Percentiles rank a stretch among this genome's conserved stretches.
These are phyloP conservation scores for Pseudocercospora musae DNA, from an alignment of 2,329 filamentous ascomycete genomes.

Conservation along the genomic window DNA sequence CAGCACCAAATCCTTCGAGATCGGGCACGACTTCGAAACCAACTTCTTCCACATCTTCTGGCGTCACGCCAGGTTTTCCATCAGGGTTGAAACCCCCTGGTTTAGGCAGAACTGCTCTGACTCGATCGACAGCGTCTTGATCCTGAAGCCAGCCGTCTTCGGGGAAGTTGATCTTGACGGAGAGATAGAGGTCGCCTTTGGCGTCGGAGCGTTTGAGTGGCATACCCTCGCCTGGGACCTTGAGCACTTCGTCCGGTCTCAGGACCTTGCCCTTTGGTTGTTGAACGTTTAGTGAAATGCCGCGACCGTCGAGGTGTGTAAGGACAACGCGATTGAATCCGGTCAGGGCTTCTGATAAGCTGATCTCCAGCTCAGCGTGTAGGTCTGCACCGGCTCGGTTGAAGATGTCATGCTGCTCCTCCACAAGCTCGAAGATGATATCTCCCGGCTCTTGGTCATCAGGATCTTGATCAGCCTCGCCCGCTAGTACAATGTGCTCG, in stretches of 20 bases:
- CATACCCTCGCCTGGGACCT: slow-evolving; percentile 89
- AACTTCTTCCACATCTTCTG: slow-evolving; percentile 80
- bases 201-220: slow-evolving; percentile 79
- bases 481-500: slow-evolving; percentile 84
- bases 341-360: slow-evolving; percentile 76
- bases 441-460: slow-evolving; percentile 88
- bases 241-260: slow-evolving; percentile 78
- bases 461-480: slow-evolving; percentile 89
- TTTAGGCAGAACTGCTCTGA: slow-evolving; percentile 72
- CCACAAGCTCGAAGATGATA: slow-evolving; percentile 82
- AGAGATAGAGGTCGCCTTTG: slow-evolving; percentile 82
- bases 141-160: slow-evolving; percentile 75
- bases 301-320: slow-evolving; percentile 88
- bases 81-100: slow-evolving; percentile 35
- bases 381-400: slow-evolving; percentile 80
- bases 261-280: slow-evolving; percentile 71
- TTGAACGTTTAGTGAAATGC: slow-evolving; percentile 75
- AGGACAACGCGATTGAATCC: slow-evolving; percentile 89
- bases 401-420: slow-evolving; percentile 78
- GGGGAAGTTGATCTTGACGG: slow-evolving; percentile 84
- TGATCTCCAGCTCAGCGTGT: slow-evolving; percentile 75
- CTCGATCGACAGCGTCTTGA: slow-evolving; percentile 64
- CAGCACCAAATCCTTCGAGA: slow-evolving; percentile 78
- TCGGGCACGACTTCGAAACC: slow-evolving; percentile 79
- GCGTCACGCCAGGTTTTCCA: slow-evolving; percentile 46